Conservation (phyloP, 2,329 filamentous ascomycete genomes). For the Zelopaecilomyces penicillatus region DNA sequence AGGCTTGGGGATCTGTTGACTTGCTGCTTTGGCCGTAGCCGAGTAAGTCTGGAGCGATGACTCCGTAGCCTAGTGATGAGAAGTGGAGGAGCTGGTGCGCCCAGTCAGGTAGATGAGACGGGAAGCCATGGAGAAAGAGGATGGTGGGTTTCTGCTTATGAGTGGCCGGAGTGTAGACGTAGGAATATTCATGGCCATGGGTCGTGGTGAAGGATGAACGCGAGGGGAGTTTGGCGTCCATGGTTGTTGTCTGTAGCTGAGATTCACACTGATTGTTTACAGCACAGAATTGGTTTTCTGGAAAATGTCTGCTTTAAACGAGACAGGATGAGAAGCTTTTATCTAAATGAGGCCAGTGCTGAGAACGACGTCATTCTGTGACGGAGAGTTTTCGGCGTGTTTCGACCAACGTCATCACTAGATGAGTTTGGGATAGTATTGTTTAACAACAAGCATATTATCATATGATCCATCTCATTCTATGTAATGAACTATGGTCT, state of each 20-base stretch:
- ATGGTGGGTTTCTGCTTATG: slow-evolving; percentile 22
- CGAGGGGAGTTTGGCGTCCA: slow-evolving; percentile 5
- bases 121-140: slow-evolving; percentile 41
- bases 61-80: slow-evolving; percentile 28
- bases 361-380: not conserved
- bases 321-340: not conserved
- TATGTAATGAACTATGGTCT: too few relatives aligned
- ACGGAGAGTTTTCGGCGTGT: not conserved
- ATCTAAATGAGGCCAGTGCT: not conserved
- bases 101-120: slow-evolving; percentile 38
- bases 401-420: not conserved
- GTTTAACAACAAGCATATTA: too few relatives aligned
- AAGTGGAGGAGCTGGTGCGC: slow-evolving; percentile 28
- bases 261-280: not conserved
- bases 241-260: not conserved
- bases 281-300: not conserved
- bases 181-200: slow-evolving; percentile 20
- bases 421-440: too few relatives aligned
- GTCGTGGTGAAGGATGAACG: slow-evolving; percentile 10
- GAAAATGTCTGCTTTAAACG: not conserved
- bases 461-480: too few relatives aligned
- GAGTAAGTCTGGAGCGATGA: slow-evolving; percentile 34
- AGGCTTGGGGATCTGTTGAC: slow-evolving; percentile 18
- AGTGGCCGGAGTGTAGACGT: slow-evolving; percentile 17
- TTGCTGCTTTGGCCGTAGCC: slow-evolving; percentile 29